phyloP scores from a whole-genome alignment of 2,329 filamentous ascomycete species.

The Penicillium corylophilum region DNA sequence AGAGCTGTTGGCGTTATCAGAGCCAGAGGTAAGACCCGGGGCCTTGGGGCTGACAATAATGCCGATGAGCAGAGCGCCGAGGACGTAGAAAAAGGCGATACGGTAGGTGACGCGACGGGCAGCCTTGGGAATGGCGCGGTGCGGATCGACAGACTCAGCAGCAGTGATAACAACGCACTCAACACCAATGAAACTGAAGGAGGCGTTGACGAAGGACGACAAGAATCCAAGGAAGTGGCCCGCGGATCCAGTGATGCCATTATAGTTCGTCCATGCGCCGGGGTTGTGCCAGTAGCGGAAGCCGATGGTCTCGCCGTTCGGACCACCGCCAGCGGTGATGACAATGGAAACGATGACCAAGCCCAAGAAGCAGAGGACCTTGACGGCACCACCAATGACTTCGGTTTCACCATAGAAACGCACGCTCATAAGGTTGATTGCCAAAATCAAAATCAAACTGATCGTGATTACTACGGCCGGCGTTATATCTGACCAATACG shows the following conservation, averaged over 20 bases:
- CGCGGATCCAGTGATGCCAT: conserved; percentile 29
- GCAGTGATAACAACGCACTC: conserved; percentile 43
- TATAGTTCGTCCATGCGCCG: conserved; percentile 33
- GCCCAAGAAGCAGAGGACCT: conserved; percentile 33
- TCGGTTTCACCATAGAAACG: conserved; percentile 36
- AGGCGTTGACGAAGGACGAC: conserved; percentile 42
- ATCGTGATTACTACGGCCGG: conserved; percentile 68
- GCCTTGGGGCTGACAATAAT: conserved; percentile 30
- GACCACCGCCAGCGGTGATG: conserved; percentile 35
- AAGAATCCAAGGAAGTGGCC: conserved; percentile 39
- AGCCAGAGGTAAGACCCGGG: conserved; percentile 22
- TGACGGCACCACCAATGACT: conserved; percentile 32
- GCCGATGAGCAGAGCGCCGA: conserved; percentile 31
- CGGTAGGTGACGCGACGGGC: conserved; percentile 42
- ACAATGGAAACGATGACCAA: conserved; percentile 33
- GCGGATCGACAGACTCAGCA: conserved; percentile 41
- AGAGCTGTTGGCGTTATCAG: conserved; percentile 32
- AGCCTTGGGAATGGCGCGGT: conserved; percentile 42
- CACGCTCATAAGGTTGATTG: conserved; percentile 33
- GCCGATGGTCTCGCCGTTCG: conserved; percentile 31
- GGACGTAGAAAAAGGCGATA: conserved; percentile 41
- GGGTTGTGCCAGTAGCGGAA: conserved; percentile 39
- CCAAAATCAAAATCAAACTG: conserved; percentile 30
- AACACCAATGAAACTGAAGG: conserved; percentile 44
- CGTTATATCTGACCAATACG: conserved; percentile 69